Evolutionary conservation across 2,329 filamentous ascomycete genomes (phyloP).

Genomic region (Didymellaceae sp.): DNA sequence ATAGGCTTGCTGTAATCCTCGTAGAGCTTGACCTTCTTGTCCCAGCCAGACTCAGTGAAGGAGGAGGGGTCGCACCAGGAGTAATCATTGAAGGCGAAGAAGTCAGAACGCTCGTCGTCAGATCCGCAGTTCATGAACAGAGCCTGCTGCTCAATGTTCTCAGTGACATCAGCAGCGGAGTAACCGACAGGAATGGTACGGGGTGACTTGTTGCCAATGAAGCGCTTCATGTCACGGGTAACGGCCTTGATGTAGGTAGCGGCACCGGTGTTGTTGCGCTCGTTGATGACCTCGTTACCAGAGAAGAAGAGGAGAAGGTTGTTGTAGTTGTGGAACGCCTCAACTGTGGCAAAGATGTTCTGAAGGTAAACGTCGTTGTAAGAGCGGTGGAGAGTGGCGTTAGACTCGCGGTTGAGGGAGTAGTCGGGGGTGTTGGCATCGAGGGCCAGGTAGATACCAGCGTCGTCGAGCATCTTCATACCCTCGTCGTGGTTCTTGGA

Average conservation of each 20-base stretch:
- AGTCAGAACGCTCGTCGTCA: slow-evolving; percentile 84
- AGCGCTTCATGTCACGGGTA: slow-evolving; percentile 81
- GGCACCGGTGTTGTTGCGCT: slow-evolving; percentile 66
- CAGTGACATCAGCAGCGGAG: slow-evolving; percentile 82
- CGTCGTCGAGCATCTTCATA: slow-evolving; percentile 80
- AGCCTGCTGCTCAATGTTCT: slow-evolving; percentile 85
- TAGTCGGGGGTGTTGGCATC: slow-evolving; percentile 90
- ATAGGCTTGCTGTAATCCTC: slow-evolving; percentile 54
- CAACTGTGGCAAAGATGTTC: slow-evolving; percentile 78
- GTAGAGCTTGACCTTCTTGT: slow-evolving; percentile 53
- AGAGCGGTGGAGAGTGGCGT: slow-evolving; percentile 62
- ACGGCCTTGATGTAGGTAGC: slow-evolving; percentile 76
- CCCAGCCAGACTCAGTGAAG: slow-evolving; percentile 78
- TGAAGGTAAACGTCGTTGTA: slow-evolving; percentile 90
- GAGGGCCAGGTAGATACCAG: slow-evolving; percentile 89
- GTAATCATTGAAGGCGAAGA: slow-evolving; percentile 90
- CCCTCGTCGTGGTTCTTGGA: slow-evolving; percentile 79
- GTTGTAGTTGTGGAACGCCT: slow-evolving; percentile 80
- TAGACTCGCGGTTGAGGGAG: slow-evolving; percentile 79
- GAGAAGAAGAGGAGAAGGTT: slow-evolving; percentile 87
- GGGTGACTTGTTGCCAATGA: slow-evolving; percentile 72
- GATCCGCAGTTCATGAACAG: slow-evolving; percentile 92
- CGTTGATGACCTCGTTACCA: slow-evolving; percentile 79
- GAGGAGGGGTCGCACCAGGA: slow-evolving; percentile 69
- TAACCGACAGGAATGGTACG: slow-evolving; percentile 78